These are phyloP conservation scores for Penicillium sclerotiorum DNA, from an alignment of 2,329 filamentous ascomycete genomes.

Conservation along the genomic window DNA sequence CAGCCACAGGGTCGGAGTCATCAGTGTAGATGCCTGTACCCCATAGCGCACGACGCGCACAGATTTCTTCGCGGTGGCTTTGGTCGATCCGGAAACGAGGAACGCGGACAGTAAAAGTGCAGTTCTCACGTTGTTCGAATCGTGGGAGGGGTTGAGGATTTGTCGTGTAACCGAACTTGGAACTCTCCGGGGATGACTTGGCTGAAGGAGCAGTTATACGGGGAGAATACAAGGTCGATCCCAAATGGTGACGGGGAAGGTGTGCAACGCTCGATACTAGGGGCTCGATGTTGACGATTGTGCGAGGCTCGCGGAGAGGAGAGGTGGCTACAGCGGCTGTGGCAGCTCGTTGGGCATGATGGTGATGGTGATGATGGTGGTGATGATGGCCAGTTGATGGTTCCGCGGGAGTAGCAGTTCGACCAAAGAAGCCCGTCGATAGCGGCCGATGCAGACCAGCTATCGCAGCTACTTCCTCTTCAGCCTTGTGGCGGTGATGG, in stretches of 20 bases:
- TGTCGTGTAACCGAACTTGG: constrained; percentile 60
- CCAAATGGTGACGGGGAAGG: constrained; percentile 76
- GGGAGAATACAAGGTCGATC: constrained; percentile 79
- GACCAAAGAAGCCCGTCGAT: constrained; percentile 32
- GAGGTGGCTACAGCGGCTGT: constrained; percentile 29
- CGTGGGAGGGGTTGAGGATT: constrained; percentile 73
- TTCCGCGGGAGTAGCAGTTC: constrained; percentile 34
- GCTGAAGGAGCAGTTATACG: constrained; percentile 56
- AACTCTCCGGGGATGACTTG: constrained; percentile 46
- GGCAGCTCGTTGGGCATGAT: constrained; percentile 40
- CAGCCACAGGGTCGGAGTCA: constrained; percentile 89
- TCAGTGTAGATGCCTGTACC: constrained; percentile 94
- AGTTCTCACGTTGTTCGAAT: constrained; percentile 80
- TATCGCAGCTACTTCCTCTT: constrained; percentile 46
- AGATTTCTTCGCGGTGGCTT: constrained; percentile 78
- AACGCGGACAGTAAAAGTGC: constrained; percentile 85
- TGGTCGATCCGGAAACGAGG: constrained; percentile 74
- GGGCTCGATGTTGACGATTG: constrained; percentile 67
- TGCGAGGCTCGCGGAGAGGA: constrained; percentile 61
- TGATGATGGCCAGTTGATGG: constrained; percentile 38
- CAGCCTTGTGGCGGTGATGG: constrained; percentile 58
- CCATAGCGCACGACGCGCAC: constrained; percentile 78
- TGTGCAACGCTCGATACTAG: constrained; percentile 73
- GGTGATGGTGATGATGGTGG: constrained; percentile 51
- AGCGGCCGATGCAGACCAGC: constrained; percentile 28